These are phyloP conservation scores for Alisma plantagoaquatica DNA, from an alignment of 106 monocot species.

Conservation along the genomic window DNA sequence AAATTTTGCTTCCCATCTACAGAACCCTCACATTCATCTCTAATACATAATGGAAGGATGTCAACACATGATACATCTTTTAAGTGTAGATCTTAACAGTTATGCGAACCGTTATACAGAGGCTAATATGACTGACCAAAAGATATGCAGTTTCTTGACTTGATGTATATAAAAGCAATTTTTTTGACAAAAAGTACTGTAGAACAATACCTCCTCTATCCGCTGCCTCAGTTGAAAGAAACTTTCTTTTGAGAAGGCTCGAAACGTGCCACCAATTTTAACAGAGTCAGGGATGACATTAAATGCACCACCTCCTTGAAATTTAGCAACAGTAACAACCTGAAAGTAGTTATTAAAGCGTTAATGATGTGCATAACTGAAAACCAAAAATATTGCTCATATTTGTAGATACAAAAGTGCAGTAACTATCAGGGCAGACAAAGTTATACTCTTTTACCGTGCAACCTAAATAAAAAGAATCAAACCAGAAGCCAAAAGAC, in stretches of 20 bases:
- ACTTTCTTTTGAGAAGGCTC: constrained; percentile 73
- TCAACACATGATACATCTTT: background rate
- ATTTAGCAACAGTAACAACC: constrained; percentile 87
- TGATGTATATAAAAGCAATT: background rate
- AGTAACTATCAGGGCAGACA: no score
- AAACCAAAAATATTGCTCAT: background rate
- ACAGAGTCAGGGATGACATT: constrained; percentile 95
- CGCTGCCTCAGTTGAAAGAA: constrained; percentile 53
- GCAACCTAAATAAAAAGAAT: no score
- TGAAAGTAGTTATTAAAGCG: constrained; percentile 12
- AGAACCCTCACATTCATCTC: no score
- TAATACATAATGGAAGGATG: no score
- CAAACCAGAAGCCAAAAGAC: no score
- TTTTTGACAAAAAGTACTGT: background rate
- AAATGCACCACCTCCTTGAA: constrained; percentile 80
- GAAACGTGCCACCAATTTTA: constrained; percentile 84
- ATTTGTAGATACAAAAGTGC: background rate
- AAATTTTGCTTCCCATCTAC: no score
- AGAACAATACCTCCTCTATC: constrained; percentile 65
- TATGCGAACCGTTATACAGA: no score
- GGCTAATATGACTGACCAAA: no score
- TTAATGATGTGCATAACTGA: no score
- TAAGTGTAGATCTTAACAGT: no score
- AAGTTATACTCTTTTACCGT: no score
- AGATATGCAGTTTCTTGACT: no score